Base-by-base conservation (phyloP, 495 filamentous ascomycete genomes). In the Chlorociboria aeruginascens region DNA sequence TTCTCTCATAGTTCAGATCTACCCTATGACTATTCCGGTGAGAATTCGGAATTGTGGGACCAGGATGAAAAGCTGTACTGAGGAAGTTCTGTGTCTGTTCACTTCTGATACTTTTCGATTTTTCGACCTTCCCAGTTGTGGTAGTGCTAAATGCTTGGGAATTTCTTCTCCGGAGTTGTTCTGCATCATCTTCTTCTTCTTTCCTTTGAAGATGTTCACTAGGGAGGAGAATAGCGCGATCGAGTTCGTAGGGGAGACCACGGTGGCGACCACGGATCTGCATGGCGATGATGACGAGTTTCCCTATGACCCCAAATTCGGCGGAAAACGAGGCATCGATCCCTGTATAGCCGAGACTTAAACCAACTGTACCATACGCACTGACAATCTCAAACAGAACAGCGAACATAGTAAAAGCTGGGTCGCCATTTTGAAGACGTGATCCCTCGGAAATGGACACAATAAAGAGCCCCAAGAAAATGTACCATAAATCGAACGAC, bases 401-500 rank as follows among this genome's bases (percentile, higher is more conserved):
- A 13, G 73, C 67, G 63, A 92, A 97, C 56, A 89, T 68, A 43
- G 82, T 82, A 63, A 95, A 93, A 4, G 71, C 62, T 36, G 65
- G 52, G 33, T 50, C 63, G 9, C 61, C 61, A 8, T 57, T 56
- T 61, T 79, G 67, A 12, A 92, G 63, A 3, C 74, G 72, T 2
- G 53, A 48, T 10, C 86, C 86, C 67, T 97, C 90, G 13, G 81
- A 73, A 51, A 96, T 89, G 44, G 81, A 69, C 56, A 97, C 85
- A 56, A 94, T 73, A 66, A 97, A 97, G 37, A 85, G 71, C 0
- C 88, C 90, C 12, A 94, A 62, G 54, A 90, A 92, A 32, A 97
- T 83, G 61, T 85, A 96, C 88, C 89, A 95, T 57, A 97, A 60
- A 64, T 97, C 90, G 63, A 95, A 96, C 48, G 85, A 86, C 10